phyloP scores from a whole-genome alignment of 441 rosid genomes.

The Cnidoscolus chayamansa region DNA sequence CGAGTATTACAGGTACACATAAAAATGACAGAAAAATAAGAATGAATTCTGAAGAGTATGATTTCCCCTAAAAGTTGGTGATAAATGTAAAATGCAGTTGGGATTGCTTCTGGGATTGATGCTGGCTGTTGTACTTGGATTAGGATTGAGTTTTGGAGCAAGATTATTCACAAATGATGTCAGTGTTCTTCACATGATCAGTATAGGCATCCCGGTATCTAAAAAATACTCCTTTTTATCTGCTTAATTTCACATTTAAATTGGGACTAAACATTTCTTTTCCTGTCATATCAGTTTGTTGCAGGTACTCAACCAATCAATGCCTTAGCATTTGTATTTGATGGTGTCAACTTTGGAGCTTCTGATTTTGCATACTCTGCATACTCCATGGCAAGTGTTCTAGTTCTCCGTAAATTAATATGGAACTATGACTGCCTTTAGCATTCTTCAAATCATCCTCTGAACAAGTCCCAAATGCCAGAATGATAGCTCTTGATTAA shows the following conservation, averaged over 20 bases:
- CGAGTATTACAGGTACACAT: slow-evolving; percentile 71
- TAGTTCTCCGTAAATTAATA: neutral
- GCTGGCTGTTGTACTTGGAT: slow-evolving; percentile 56
- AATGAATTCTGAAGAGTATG: neutral
- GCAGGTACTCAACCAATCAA: slow-evolving; percentile 91
- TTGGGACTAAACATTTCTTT: neutral
- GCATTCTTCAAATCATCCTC: too few relatives aligned
- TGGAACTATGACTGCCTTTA: neutral
- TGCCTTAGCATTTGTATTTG: slow-evolving; percentile 84
- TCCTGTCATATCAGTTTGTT: slow-evolving; percentile 49
- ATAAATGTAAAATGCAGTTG: slow-evolving; percentile 42
- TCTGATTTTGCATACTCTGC: slow-evolving; percentile 91
- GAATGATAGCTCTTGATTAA: too few relatives aligned
- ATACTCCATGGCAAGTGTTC: slow-evolving; percentile 65
- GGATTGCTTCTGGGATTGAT: slow-evolving; percentile 69
- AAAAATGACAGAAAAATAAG: neutral
- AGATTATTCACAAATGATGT: slow-evolving; percentile 62
- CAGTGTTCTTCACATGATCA: slow-evolving; percentile 58
- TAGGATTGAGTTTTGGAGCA: slow-evolving; percentile 61
- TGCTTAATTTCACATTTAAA: neutral
- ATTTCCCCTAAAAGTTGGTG: slow-evolving; percentile 15
- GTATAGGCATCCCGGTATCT: slow-evolving; percentile 71
- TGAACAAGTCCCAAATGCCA: too few relatives aligned
- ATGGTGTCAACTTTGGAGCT: slow-evolving; percentile 91
- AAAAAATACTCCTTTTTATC: neutral